Evolutionary conservation across 1,284 basidiomycete species (phyloP).

Genomic region (Ganoderma lucidum): DNA sequence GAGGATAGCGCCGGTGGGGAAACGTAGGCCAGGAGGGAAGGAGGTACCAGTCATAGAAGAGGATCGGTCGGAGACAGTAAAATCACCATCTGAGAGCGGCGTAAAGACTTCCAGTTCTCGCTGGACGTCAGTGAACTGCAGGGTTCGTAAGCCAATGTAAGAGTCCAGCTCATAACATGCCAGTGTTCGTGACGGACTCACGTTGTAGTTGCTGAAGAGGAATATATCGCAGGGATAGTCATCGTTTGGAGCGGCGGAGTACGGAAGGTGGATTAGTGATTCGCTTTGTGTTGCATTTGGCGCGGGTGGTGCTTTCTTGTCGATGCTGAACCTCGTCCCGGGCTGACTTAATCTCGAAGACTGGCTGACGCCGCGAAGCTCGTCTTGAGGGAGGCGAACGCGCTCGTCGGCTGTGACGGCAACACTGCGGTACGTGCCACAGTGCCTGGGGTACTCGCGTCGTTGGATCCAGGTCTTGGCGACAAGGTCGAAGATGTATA

Average conservation of each 20-base stretch:
- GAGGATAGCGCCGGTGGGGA: constrained; percentile 91
- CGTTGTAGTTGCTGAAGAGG: constrained; percentile 91
- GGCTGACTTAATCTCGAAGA: constrained; percentile 56
- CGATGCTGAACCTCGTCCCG: constrained; percentile 64
- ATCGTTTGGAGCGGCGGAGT: constrained; percentile 74
- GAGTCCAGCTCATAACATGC: not conserved
- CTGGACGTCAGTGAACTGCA: constrained; percentile 91
- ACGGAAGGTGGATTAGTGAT: constrained; percentile 74
- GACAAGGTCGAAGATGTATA: constrained; percentile 86
- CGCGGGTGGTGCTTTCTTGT: constrained; percentile 49
- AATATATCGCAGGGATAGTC: constrained; percentile 82
- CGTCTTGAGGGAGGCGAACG: constrained; percentile 75
- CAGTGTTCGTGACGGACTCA: constrained; percentile 44
- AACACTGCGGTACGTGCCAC: constrained; percentile 92
- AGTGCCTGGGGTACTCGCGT: constrained; percentile 86
- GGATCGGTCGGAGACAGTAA: constrained; percentile 79
- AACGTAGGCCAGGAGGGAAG: constrained; percentile 91
- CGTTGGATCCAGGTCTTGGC: constrained; percentile 79
- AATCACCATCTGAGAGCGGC: constrained; percentile 76
- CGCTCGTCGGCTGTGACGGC: constrained; percentile 76
- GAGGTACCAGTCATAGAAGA: constrained; percentile 75
- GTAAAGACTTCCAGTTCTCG: constrained; percentile 91
- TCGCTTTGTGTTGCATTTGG: constrained; percentile 60
- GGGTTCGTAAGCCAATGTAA: constrained; percentile 15
- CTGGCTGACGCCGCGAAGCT: constrained; percentile 49